A percentile compares a stretch with the other conserved stretches of the same genome.
Evolutionary conservation across 108 stramenopile species (phyloP).

Genomic region (Licmophora abbreviata): DNA sequence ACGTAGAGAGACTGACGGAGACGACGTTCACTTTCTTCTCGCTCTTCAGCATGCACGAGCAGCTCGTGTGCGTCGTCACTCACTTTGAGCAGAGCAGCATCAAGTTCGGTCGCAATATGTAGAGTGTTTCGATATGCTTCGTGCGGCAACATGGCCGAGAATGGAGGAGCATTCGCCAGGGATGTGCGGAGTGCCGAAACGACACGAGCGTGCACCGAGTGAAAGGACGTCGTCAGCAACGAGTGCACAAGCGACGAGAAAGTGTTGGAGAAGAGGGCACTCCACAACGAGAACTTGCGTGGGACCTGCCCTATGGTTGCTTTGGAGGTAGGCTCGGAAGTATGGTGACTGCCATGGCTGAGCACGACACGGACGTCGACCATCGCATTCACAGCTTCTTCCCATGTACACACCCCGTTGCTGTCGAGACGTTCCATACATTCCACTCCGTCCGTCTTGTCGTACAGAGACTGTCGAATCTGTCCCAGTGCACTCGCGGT

Average conservation of each 20-base stretch:
- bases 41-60: slow-evolving; percentile 83
- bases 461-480: slow-evolving; percentile 81
- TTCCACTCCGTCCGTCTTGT: slow-evolving; percentile 79
- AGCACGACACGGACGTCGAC: slow-evolving; percentile 57
- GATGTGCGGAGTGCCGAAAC: slow-evolving; percentile 68
- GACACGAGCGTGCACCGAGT: slow-evolving; percentile 71
- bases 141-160: slow-evolving; percentile 62
- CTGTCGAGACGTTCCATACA: slow-evolving; percentile 33
- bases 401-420: slow-evolving; percentile 58
- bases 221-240: slow-evolving; percentile 70
- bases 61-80: slow-evolving; percentile 84
- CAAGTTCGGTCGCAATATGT: slow-evolving; percentile 69
- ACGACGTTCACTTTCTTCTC: slow-evolving; percentile 77
- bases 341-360: slow-evolving; percentile 25
- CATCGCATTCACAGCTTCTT: slow-evolving; percentile 66
- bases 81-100: slow-evolving; percentile 58
- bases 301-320: slow-evolving; percentile 1
- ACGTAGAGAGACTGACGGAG: slow-evolving; percentile 74
- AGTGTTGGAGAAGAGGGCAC: slow-evolving; percentile 74
- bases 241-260: slow-evolving; percentile 83
- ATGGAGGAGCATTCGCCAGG: slow-evolving; percentile 73
- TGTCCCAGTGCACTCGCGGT: slow-evolving; percentile 76
- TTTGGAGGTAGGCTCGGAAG: slow-evolving; percentile 4
- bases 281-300: slow-evolving; percentile 74
- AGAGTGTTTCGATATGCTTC: slow-evolving; percentile 85